These are phyloP conservation scores for Paxillus involutus DNA, from an alignment of 768 basidiomycete species.

Conservation along the genomic window DNA sequence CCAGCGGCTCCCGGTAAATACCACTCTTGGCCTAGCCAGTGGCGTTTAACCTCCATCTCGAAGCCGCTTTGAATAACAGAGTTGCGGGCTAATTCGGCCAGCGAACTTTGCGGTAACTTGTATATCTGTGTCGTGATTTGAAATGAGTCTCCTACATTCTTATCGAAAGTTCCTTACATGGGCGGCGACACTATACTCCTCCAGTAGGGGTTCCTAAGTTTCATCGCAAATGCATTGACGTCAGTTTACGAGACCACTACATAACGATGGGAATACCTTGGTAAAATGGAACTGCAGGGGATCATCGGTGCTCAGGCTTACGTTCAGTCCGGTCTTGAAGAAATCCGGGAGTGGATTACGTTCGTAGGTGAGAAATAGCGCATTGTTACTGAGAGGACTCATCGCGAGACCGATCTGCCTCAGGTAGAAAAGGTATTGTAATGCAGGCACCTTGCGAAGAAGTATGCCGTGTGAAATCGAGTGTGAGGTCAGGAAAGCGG, in stretches of 20 bases:
- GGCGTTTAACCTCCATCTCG: conserved; percentile 97
- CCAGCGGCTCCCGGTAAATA: conserved; percentile 91
- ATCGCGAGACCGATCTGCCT: conserved; percentile 99
- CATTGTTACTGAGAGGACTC: conserved; percentile 98
- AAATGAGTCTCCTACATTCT: neutral
- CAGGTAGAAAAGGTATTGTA: conserved; percentile 97
- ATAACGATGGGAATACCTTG: conserved; percentile 56
- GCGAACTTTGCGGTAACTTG: conserved; percentile 89
- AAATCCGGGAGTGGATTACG: conserved; percentile 96
- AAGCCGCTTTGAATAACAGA: conserved; percentile 96
- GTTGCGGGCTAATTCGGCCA: conserved; percentile 98
- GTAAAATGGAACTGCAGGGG: conserved; percentile 98
- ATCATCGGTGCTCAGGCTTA: conserved; percentile 94
- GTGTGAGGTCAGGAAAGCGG: conserved; percentile 94
- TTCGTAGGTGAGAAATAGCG: conserved; percentile 94
- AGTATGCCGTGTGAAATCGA: conserved; percentile 99
- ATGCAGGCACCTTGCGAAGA: conserved; percentile 93
- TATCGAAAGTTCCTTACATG: conserved; percentile 54
- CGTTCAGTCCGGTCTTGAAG: conserved; percentile 94
- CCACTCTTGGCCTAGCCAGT: conserved; percentile 93
- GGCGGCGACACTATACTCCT: conserved; percentile 97
- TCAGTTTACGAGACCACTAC: neutral
- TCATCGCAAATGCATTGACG: neutral
- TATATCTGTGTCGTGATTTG: conserved; percentile 64
- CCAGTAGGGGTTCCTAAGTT: conserved; percentile 82